phyloP scores from a whole-genome alignment of 2,329 filamentous ascomycete genomes.

The Monosporascus ibericus region DNA sequence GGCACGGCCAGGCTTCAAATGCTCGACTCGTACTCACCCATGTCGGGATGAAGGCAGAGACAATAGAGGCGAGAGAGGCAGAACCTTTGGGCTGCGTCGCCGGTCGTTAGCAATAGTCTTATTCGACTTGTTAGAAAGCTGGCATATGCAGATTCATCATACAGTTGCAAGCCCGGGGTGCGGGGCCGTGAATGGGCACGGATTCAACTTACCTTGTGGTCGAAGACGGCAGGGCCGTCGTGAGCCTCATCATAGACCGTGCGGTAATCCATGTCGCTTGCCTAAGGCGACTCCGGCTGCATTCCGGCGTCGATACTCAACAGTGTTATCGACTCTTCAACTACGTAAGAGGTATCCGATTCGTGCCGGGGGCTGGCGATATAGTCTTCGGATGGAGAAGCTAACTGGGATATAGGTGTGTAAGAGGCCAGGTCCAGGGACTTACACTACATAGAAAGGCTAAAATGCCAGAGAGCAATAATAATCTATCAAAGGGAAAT shows the following conservation, averaged over 20 bases:
- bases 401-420: too few species aligned
- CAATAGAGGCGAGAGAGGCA: slow-evolving; percentile 20
- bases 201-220: neutral
- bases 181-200: too few species aligned
- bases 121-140: too few species aligned
- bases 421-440: too few species aligned
- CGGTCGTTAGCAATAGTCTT: too few species aligned
- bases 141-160: too few species aligned
- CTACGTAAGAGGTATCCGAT: neutral
- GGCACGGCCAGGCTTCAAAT: neutral
- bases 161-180: too few species aligned
- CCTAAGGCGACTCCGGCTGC: neutral
- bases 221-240: neutral
- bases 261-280: neutral
- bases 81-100: slow-evolving; percentile 18
- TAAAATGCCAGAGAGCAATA: too few species aligned
- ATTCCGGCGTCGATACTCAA: neutral
- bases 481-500: too few species aligned
- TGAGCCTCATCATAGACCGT: neutral
- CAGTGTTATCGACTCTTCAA: too few species aligned
- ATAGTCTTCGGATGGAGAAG: too few species aligned
- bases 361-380: neutral
- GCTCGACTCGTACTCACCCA: slow-evolving; percentile 15
- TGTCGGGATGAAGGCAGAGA: slow-evolving; percentile 24
- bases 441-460: too few species aligned